Evolutionary conservation across 768 basidiomycete species (phyloP), one percentile per base, ranked within the genome.

Genomic region (Auricularia heimuer): DNA sequence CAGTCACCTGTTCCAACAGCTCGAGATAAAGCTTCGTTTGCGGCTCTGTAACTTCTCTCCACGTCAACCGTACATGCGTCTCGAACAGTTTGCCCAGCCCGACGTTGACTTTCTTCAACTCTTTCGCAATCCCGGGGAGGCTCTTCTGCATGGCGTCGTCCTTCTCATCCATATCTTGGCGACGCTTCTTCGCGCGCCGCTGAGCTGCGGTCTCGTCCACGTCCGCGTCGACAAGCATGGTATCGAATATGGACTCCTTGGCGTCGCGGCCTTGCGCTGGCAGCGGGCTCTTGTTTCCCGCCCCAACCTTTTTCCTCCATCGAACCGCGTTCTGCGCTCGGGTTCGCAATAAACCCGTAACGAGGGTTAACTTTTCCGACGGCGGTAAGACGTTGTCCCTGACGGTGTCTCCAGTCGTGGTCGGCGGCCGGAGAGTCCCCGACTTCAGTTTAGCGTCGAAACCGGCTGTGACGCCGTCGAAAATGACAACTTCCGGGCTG

Each of bases 401-500:
- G n/a, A n/a, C n/a, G n/a, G n/a, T n/a, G n/a, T n/a, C n/a, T n/a
- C n/a, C n/a, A n/a, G n/a, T n/a, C n/a, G n/a, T n/a, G n/a, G n/a
- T n/a, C n/a, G n/a, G n/a, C n/a, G n/a, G n/a, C n/a, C n/a, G n/a
- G n/a, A n/a, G n/a, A n/a, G n/a, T n/a, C n/a, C n/a, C n/a, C n/a
- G n/a, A n/a, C n/a, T n/a, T n/a, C n/a, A n/a, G n/a, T n/a, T 54
- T 18, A 14, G 67, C 69, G 44, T 70, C 69, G 1, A 65, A 65
- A n/a, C n/a, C n/a, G n/a, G n/a, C n/a, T n/a, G n/a, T n/a, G n/a
- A n/a, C n/a, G n/a, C n/a, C n/a, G n/a, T n/a, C n/a, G n/a, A n/a
- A n/a, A 14, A 70, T 70, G 47, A 68, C 39, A 14, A 65, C 51
- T 3, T 67, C 18, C 4, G 69, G 69, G 33, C 42, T 33, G 12